Base-by-base conservation (phyloP, 2,329 filamentous ascomycete species). In the Gaeumannomyces sp. region DNA sequence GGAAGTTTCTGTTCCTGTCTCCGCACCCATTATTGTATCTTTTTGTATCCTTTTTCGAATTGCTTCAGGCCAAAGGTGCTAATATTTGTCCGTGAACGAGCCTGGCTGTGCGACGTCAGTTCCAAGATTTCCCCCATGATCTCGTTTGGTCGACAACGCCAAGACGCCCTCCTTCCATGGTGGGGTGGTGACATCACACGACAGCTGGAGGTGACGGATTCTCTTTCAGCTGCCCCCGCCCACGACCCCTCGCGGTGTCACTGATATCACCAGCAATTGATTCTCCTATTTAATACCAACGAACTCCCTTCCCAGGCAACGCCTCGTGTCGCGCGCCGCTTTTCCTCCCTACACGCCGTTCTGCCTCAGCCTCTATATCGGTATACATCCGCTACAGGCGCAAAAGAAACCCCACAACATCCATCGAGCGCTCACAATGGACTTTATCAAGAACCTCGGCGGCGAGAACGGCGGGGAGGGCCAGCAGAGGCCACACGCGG, bases 361-460 rank as follows among this genome's bases (percentile, higher is more conserved):
- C 6, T n/a, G 1, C 45, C 22, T 53, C 13, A 8, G 16, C 8
- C 19, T 53, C 7, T 3, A 53, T 53, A 1, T 10, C 7, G 6
- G 8, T 5, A 53, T 45, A 19, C 45, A 53, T n/a, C 19, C 16
- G 19, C 38, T 22, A 50, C 7, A 53, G 25, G 11, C 19, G 8
- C 19, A 53, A n/a, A 3, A 45, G 16, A 19, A 16, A 45, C 6
- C 38, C 13, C 14, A 8, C 19, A 4, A 38, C 14, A 10, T 28
- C 25, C 60, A 50, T 28, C 60, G 10, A 2, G 31, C 8, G n/a
- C 28, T 14, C 38, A n/a, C 38, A 67, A 86, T 86, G 83, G 83
- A 86, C 71, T 82, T 81, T 71, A 70, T 86, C 73, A 85, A 84
- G 71, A 83, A 81, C 66, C 65, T 83, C 65, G 72, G 79, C 64